Evolutionary conservation across 768 basidiomycete genomes (phyloP).

Genomic region (Lentinus brumalis): DNA sequence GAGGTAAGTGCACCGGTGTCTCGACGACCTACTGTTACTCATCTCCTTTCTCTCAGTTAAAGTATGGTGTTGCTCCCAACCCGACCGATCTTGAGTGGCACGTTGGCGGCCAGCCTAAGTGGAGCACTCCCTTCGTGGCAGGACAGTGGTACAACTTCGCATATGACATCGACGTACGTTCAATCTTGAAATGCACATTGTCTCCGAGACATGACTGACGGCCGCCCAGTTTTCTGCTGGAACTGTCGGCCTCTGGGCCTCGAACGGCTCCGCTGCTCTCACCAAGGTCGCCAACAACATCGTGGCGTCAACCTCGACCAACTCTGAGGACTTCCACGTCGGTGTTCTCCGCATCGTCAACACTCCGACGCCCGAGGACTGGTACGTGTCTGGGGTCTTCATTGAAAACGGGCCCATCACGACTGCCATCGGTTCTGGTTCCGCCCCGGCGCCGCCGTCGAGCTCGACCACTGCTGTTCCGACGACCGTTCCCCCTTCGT

Average conservation of each 20-base stretch:
- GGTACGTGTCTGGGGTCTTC: slow-evolving; percentile 62
- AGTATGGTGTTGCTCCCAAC: slow-evolving; percentile 56
- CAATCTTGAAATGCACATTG: not conserved
- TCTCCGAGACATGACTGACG: not conserved
- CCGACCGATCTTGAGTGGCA: slow-evolving; percentile 56
- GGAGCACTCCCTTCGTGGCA: slow-evolving; percentile 52
- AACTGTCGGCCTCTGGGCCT: slow-evolving; percentile 62
- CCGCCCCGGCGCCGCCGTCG: slow-evolving; percentile 7
- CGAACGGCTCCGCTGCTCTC: slow-evolving; percentile 49
- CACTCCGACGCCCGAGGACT: slow-evolving; percentile 50
- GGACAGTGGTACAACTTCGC: slow-evolving; percentile 68
- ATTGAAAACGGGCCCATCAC: slow-evolving; percentile 60
- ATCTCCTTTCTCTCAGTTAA: slow-evolving; percentile 38
- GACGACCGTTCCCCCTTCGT: slow-evolving; percentile 18
- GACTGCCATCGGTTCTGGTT: slow-evolving; percentile 47
- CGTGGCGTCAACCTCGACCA: slow-evolving; percentile 53
- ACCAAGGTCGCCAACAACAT: slow-evolving; percentile 50
- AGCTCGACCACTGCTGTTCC: slow-evolving; percentile 27
- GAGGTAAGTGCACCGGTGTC: slow-evolving; percentile 37
- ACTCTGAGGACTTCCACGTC: slow-evolving; percentile 63
- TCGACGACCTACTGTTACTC: not conserved
- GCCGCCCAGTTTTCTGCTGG: slow-evolving; percentile 47
- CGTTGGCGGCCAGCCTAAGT: slow-evolving; percentile 46
- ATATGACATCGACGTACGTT: slow-evolving; percentile 60
- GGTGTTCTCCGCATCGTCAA: slow-evolving; percentile 60